Base-by-base conservation (phyloP, 176 grass and related monocot genomes). In the Hsuehochloa calcarea region DNA sequence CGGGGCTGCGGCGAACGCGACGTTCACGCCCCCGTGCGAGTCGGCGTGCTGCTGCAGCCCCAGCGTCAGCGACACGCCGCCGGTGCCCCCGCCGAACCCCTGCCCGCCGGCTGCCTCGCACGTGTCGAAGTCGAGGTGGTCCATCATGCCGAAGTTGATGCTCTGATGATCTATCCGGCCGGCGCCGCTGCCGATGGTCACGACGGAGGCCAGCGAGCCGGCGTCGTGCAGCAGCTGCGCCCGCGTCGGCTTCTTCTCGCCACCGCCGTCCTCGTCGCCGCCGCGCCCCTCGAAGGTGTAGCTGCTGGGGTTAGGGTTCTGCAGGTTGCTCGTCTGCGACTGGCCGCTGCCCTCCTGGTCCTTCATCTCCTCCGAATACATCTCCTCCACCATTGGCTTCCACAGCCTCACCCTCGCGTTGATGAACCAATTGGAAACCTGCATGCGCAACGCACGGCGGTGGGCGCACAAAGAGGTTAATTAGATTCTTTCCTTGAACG, bases 331-430 rank as follows among this genome's bases (percentile, higher is more conserved):
- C n/a, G 27, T 68, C 49, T 85, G 65, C 35, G 85, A 80, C 46
- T 74, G 84, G 6, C 70, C 74, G 39, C 65, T 31, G 27, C 38
- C 78, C 25, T 71, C 88, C 78, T 85, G 78, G 39, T 94, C 89
- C 75, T 91, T 94, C 58, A 81, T 87, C 69, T 94, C 92, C 66
- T 94, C 87, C 89, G 71, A 20, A 87, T 94, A 94, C 92, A 94
- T 94, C 84, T 94, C 92, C 50, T 94, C 92, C 73, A 94, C 89
- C 92, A 94, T 94, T 46, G 92, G 92, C 71, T 94, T 94, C 92
- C 92, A 94, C 40, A 94, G 82, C 86, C 92, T 87, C 47, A 91
- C 90, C 58, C 87, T 80, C 22, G 87, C 89, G 59, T 89, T 89
- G 85, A 91, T 89, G 84, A 89, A 91, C 92, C 92, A 93, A 8